Percentiles rank a stretch among this genome's conserved stretches.
Evolutionary conservation across 176 grass and related monocot genomes (phyloP).

Genomic region (Rhipidocladum racemiflorum): DNA sequence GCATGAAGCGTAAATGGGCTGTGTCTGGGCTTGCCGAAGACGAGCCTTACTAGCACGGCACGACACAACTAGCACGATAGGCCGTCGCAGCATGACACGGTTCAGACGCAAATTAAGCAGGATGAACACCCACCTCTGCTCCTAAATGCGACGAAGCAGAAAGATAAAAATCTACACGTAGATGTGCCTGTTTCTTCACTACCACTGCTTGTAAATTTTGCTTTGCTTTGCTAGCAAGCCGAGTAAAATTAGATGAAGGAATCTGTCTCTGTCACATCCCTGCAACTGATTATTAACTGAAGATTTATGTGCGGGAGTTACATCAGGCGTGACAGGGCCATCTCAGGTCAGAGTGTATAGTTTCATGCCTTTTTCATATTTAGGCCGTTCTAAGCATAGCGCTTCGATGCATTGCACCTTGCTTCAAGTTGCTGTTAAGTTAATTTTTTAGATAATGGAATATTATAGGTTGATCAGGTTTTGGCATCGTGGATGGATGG

Average conservation of each 20-base stretch:
- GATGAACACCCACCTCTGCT: too few relatives aligned
- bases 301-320: background rate
- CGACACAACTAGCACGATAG: too few relatives aligned
- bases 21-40: too few relatives aligned
- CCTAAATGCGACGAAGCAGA: background rate
- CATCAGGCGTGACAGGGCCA: background rate
- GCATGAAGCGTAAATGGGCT: too few relatives aligned
- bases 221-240: background rate
- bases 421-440: background rate
- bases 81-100: too few relatives aligned
- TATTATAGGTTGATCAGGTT: background rate
- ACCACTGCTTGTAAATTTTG: background rate
- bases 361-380: background rate
- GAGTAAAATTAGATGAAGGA: background rate
- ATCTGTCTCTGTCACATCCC: background rate
- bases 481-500: conserved; percentile 8
- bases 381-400: too few relatives aligned
- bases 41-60: too few relatives aligned
- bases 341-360: background rate
- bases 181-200: background rate
- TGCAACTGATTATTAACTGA: background rate
- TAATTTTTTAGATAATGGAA: too few relatives aligned
- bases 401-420: background rate
- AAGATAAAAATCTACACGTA: background rate
- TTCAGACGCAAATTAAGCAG: too few relatives aligned